Evolutionary conservation across 1,139 yeast genomes (phyloP).

Genomic region (Sugiyamaella novakii): DNA sequence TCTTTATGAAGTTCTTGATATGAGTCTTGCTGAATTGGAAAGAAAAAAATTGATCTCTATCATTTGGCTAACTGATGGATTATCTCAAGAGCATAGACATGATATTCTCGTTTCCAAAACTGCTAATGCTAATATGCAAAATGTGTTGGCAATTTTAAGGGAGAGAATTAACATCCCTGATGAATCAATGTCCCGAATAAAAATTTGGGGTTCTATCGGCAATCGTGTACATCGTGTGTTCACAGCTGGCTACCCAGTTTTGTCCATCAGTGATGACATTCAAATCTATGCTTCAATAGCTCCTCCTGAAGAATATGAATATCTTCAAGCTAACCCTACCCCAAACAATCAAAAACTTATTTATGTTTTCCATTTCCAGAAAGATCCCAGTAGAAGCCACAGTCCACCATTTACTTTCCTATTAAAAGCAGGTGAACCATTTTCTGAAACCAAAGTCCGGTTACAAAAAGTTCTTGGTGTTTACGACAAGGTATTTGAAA

Average conservation of each 20-base stretch:
- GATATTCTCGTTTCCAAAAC: slow-evolving; percentile 70
- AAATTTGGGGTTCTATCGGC: slow-evolving; percentile 57
- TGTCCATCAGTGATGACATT: slow-evolving; percentile 32
- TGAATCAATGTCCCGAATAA: slow-evolving; percentile 53
- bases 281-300: slow-evolving; percentile 40
- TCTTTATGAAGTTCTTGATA: slow-evolving; percentile 71
- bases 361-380: slow-evolving; percentile 72
- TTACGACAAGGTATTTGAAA: slow-evolving; percentile 76
- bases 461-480: slow-evolving; percentile 69
- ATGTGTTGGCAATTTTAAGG: slow-evolving; percentile 59
- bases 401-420: slow-evolving; percentile 87
- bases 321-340: slow-evolving; percentile 26
- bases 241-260: slow-evolving; percentile 32
- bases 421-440: slow-evolving; percentile 55
- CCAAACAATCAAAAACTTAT: slow-evolving; percentile 42
- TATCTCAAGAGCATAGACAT: slow-evolving; percentile 55
- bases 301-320: slow-evolving; percentile 41
- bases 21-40: slow-evolving; percentile 76
- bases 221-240: slow-evolving; percentile 34
- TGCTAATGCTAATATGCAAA: slow-evolving; percentile 59
- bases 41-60: slow-evolving; percentile 62
- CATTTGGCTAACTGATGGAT: slow-evolving; percentile 41
- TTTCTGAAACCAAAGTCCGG: slow-evolving; percentile 66
- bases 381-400: slow-evolving; percentile 68
- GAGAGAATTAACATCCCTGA: slow-evolving; percentile 55